Percentiles rank a stretch among this genome's conserved stretches.
These are phyloP conservation scores for Orbilia oligospora DNA, from an alignment of 2,329 filamentous ascomycete species.

Conservation along the genomic window DNA sequence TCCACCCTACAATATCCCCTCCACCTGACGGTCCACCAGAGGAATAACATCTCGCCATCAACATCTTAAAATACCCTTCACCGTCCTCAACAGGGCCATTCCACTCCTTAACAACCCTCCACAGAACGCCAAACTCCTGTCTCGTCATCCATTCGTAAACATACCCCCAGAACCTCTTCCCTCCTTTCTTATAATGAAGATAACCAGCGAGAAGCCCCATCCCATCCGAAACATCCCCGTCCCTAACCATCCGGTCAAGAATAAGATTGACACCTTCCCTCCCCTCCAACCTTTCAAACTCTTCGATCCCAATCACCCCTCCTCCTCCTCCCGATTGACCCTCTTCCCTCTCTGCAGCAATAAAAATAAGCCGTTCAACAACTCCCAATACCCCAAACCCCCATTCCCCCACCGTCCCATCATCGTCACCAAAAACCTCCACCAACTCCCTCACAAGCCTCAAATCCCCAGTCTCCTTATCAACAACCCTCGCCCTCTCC, in stretches of 20 bases:
- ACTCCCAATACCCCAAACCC: constrained; percentile 60
- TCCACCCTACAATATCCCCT: constrained; percentile 48
- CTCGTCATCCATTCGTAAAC: constrained; percentile 39
- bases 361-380: constrained; percentile 61
- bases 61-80: constrained; percentile 59
- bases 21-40: constrained; percentile 50
- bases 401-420: constrained; percentile 57
- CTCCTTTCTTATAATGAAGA: constrained; percentile 43
- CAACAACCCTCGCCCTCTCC: constrained; percentile 62
- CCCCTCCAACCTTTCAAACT: constrained; percentile 58
- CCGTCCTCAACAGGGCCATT: constrained; percentile 50
- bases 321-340: no score
- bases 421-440: constrained; percentile 49
- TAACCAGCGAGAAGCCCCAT: constrained; percentile 61
- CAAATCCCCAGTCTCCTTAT: constrained; percentile 63
- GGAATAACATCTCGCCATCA: constrained; percentile 62
- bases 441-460: constrained; percentile 61
- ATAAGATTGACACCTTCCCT: constrained; percentile 57
- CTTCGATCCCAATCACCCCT: constrained; percentile 23
- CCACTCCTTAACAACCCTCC: constrained; percentile 63
- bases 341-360: constrained; percentile 15
- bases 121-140: constrained; percentile 61
- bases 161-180: constrained; percentile 8
- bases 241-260: constrained; percentile 43
- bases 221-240: constrained; percentile 45